A percentile compares a stretch with the other conserved stretches of the same genome.
phyloP scores from a whole-genome alignment of 305 asterid genomes.

The Fraxinus albicans region DNA sequence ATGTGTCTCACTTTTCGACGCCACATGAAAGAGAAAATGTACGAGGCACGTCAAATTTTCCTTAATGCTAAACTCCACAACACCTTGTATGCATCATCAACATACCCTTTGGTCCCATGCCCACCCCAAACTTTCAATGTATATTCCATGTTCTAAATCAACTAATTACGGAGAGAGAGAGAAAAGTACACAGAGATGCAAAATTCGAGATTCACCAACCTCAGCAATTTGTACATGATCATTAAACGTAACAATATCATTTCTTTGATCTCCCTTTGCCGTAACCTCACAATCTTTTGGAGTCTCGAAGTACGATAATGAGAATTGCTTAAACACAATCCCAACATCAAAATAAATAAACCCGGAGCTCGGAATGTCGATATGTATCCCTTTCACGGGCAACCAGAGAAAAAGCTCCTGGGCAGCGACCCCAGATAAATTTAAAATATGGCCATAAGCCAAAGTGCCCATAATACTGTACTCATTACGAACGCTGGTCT shows the following conservation, averaged over 20 bases:
- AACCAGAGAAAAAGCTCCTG: conserved; percentile 85
- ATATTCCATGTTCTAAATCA: not conserved
- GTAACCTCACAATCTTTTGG: conserved; percentile 62
- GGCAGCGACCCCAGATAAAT: conserved; percentile 69
- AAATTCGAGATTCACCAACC: conserved; percentile 34
- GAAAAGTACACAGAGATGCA: not conserved
- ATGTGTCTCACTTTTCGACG: not conserved
- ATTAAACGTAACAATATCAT: conserved; percentile 29
- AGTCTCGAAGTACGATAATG: conserved; percentile 68
- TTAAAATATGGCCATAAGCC: conserved; percentile 43
- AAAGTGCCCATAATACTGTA: conserved; percentile 58
- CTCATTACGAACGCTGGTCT: conserved; percentile 60
- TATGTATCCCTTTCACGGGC: conserved; percentile 65
- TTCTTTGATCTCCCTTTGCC: conserved; percentile 16
- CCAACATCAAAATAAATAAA: conserved; percentile 87
- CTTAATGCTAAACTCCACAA: not conserved
- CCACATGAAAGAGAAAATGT: too few species aligned
- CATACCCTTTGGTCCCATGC: not conserved
- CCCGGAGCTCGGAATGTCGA: conserved; percentile 82
- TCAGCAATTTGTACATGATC: conserved; percentile 27
- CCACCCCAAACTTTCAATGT: not conserved
- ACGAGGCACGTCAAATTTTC: too few species aligned
- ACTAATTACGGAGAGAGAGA: not conserved
- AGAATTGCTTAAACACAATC: conserved; percentile 73
- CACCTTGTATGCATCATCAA: not conserved